phyloP scores from a whole-genome alignment of 768 basidiomycete genomes.

The Hortiboletus campestris region DNA sequence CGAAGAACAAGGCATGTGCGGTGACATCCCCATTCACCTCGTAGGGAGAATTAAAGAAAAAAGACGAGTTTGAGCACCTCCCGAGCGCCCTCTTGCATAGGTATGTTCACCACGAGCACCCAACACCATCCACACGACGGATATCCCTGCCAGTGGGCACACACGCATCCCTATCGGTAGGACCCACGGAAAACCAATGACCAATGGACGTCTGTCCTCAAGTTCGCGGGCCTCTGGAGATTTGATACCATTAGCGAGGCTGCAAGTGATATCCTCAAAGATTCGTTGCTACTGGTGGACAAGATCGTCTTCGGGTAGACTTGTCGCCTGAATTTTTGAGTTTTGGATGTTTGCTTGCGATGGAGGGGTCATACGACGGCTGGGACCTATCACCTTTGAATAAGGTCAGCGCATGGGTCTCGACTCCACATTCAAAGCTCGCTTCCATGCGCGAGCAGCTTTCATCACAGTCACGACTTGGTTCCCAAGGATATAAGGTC shows the following conservation, averaged over 20 bases:
- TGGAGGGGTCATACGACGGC: constrained; percentile 28
- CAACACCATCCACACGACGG: background rate
- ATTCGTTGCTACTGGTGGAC: constrained; percentile 25
- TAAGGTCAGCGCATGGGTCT: constrained; percentile 32
- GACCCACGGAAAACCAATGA: background rate
- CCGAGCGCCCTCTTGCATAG: constrained; percentile 12
- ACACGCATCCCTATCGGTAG: background rate
- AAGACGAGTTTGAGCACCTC: constrained; percentile 18
- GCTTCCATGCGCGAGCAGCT: constrained; percentile 11
- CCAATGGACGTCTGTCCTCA: constrained; percentile 40
- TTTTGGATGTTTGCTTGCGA: constrained; percentile 38
- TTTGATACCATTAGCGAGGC: constrained; percentile 30
- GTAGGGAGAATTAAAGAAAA: constrained; percentile 6
- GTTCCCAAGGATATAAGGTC: background rate
- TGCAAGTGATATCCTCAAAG: constrained; percentile 24
- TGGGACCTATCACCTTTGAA: constrained; percentile 9
- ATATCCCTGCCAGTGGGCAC: background rate
- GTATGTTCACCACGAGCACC: constrained; percentile 1
- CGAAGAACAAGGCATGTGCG: constrained; percentile 9
- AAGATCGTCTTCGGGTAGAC: constrained; percentile 33
- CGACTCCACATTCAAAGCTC: constrained; percentile 11
- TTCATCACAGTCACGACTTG: background rate
- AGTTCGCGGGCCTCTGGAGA: constrained; percentile 37
- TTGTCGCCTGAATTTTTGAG: constrained; percentile 19
- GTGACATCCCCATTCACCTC: constrained; percentile 17